Evolutionary conservation across 1,284 basidiomycete species (phyloP), one percentile per base, ranked within the genome.

Genomic region (Apiotrichum gracile): DNA sequence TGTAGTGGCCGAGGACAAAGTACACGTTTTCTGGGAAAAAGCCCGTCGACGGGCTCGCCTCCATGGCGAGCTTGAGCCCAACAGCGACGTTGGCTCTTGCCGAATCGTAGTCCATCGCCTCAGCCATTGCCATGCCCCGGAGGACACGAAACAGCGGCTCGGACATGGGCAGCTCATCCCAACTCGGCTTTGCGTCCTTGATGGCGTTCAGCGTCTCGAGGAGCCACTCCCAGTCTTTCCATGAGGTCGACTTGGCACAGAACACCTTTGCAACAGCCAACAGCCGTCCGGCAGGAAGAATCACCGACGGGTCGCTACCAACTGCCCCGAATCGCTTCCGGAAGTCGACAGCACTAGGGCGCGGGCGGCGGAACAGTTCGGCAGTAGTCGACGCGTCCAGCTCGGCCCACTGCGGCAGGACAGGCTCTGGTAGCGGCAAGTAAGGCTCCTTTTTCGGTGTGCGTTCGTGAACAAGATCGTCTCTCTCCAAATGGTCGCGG

Each of bases 191-290:
- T 3, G 40, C n/a, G 3, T 42, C 42, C 38, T 35, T 48, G 12
- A 17, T 31, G 13, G 21, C 24, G 14, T 13, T 35, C 4, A 59
- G 40, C 5, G 38, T 39, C 13, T 26, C 13, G 12, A 16, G 43
- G 22, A 59, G 54, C 57, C 57, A 59, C 22, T 16, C 12, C 57
- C 57, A 59, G 40, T 59, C 54, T 2, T n/a, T n/a, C n/a, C n/a
- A n/a, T n/a, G n/a, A n/a, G n/a, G n/a, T n/a, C n/a, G n/a, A n/a
- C n/a, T n/a, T n/a, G n/a, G n/a, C n/a, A 14, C 29, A 45, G 29
- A 29, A 45, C n/a, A 45, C 17, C 31, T 31, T 21, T 17, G 43
- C 43, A 13, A 45, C 43, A 14, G 29, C 19, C 4, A 7, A 13
- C 7, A 45, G 43, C 29, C 29, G n/a, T 1, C 12, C 16, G 5